phyloP scores from a whole-genome alignment of 768 basidiomycete genomes.

The Rhodotorula taiwanensis region DNA sequence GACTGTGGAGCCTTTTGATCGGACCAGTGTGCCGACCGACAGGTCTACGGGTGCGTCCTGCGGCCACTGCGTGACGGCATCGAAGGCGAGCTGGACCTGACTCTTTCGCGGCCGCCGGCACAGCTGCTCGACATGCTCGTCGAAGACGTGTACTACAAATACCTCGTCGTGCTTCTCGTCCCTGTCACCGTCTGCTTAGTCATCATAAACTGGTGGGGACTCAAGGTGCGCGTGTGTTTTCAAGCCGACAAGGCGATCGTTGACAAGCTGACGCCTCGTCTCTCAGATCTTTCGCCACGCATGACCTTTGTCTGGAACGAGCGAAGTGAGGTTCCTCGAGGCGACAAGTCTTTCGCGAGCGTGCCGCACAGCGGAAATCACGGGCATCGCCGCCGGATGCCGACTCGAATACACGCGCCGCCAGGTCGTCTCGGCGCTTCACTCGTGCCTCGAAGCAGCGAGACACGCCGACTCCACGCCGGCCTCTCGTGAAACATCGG shows the following conservation, averaged over 20 bases:
- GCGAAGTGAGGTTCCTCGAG: background rate
- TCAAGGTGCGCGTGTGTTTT: conserved; percentile 23
- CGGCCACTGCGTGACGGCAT: no score
- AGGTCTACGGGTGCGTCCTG: background rate
- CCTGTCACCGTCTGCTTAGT: conserved; percentile 80
- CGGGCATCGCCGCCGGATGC: no score
- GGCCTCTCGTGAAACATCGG: no score
- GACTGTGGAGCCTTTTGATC: conserved; percentile 29
- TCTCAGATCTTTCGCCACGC: conserved; percentile 35
- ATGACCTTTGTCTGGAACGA: conserved; percentile 2
- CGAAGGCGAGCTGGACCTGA: no score
- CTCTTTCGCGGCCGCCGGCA: no score
- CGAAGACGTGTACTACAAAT: conserved; percentile 81
- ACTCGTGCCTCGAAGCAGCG: no score
- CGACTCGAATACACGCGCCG: no score
- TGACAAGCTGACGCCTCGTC: background rate
- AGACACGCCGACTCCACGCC: no score
- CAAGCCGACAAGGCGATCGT: no score
- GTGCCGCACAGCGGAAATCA: no score
- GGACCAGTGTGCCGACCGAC: conserved; percentile 3
- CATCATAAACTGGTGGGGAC: conserved; percentile 94
- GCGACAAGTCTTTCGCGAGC: no score
- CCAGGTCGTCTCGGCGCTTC: no score
- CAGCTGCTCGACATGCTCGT: conserved; percentile 62
- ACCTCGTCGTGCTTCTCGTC: conserved; percentile 67